These are phyloP conservation scores for Oryza glaberrima DNA, from an alignment of 176 grass and related monocot genomes.

Conservation along the genomic window DNA sequence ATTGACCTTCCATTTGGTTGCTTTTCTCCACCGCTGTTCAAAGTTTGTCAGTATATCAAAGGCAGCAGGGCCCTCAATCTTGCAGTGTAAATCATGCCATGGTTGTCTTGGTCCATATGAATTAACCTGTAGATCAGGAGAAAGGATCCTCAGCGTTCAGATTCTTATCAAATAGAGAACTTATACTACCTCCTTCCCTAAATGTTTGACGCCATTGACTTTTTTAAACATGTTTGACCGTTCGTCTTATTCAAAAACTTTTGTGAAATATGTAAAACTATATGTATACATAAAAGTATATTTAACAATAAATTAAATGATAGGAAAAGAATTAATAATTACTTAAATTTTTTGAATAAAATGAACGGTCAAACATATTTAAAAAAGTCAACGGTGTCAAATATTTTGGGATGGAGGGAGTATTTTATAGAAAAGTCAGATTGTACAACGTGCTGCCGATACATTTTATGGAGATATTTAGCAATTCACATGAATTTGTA, in stretches of 20 bases:
- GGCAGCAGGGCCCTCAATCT: conserved; percentile 62
- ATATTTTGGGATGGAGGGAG: no score
- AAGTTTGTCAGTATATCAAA: conserved; percentile 71
- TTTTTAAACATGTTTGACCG: no score
- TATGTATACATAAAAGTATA: no score
- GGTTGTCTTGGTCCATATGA: conserved; percentile 59
- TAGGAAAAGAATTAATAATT: no score
- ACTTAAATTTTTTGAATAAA: no score
- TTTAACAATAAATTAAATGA: no score
- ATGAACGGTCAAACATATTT: no score
- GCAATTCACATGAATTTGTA: background rate
- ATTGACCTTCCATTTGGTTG: conserved; percentile 68
- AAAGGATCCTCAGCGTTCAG: background rate
- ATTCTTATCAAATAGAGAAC: background rate
- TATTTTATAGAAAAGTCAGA: background rate
- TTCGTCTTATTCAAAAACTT: no score
- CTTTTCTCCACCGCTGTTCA: conserved; percentile 67
- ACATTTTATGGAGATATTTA: background rate
- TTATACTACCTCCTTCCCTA: no score
- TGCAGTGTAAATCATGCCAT: conserved; percentile 72
- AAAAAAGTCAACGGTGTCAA: no score
- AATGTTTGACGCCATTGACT: no score
- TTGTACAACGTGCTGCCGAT: background rate
- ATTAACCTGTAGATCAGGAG: conserved; percentile 35
- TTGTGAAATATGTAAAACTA: no score